These are phyloP conservation scores for Polysphondylium violaceum DNA, from an alignment of 78 protist species.

Conservation along the genomic window DNA sequence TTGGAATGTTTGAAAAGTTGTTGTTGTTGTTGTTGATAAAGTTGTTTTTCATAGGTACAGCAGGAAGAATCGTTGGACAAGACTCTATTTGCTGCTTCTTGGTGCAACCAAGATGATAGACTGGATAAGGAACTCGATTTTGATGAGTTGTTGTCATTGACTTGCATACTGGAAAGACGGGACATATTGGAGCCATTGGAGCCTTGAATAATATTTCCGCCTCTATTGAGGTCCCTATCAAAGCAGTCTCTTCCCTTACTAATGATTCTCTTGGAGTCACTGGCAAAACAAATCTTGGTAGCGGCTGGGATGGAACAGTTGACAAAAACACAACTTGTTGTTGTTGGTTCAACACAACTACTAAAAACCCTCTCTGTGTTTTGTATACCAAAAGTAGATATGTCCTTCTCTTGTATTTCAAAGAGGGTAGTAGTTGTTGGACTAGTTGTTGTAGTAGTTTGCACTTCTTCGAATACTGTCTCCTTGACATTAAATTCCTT, in stretches of 20 bases:
- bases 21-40: conserved; percentile 7
- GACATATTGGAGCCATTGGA: background rate
- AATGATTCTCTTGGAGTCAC: background rate
- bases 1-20: too few species aligned
- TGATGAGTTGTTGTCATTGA: background rate
- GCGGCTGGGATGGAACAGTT: background rate
- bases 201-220: background rate
- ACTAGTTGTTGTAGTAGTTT: too few species aligned
- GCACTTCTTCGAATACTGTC: too few species aligned
- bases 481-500: background rate
- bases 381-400: background rate
- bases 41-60: background rate
- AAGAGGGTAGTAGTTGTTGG: too few species aligned
- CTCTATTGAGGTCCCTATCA: background rate
- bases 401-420: conserved; percentile 8
- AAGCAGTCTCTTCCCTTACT: background rate
- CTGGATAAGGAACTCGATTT: too few species aligned
- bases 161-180: background rate
- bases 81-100: too few species aligned
- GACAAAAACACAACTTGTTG: background rate
- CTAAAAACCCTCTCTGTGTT: too few species aligned
- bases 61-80: background rate
- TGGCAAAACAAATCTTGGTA: conserved; percentile 6
- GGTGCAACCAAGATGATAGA: too few species aligned
- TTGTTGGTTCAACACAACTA: conserved; percentile 37